phyloP scores from a whole-genome alignment of 225 moss, liverwort and hornwort genomes.

The Pseudoscleropodium purum region DNA sequence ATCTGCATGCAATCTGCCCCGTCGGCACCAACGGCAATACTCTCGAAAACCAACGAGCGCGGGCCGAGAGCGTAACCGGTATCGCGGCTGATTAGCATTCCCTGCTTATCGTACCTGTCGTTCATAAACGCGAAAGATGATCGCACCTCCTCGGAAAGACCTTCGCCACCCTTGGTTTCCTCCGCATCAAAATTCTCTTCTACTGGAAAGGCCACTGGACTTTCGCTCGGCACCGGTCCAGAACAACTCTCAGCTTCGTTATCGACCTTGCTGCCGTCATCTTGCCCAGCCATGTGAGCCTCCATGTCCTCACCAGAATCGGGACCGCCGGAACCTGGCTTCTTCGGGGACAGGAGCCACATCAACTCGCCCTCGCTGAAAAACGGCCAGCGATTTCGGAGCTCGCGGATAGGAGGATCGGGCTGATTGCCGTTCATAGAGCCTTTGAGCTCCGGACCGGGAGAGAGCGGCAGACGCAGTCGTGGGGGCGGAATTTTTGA shows the following conservation, averaged over 20 bases:
- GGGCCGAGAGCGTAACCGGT: conserved; percentile 16
- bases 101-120: conserved; percentile 8
- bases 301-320: conserved; percentile 22
- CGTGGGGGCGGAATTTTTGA: conserved; percentile 12
- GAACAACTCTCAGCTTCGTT: neutral
- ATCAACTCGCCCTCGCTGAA: conserved; percentile 54
- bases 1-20: neutral
- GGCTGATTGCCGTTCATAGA: conserved; percentile 30
- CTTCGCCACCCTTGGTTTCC: neutral
- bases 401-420: conserved; percentile 42
- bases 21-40: neutral
- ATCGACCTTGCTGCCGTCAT: neutral
- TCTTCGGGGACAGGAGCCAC: conserved; percentile 57
- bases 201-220: conserved; percentile 8
- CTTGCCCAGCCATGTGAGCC: conserved; percentile 2
- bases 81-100: neutral
- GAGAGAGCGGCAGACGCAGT: conserved; percentile 5
- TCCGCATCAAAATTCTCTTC: neutral
- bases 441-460: neutral
- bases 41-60: conserved; percentile 22
- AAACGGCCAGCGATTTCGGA: conserved; percentile 53
- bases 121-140: conserved; percentile 24
- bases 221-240: conserved; percentile 18
- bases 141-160: neutral
- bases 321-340: neutral